Conservation (phyloP, 768 basidiomycete species). For the Lactarius vividus region DNA sequence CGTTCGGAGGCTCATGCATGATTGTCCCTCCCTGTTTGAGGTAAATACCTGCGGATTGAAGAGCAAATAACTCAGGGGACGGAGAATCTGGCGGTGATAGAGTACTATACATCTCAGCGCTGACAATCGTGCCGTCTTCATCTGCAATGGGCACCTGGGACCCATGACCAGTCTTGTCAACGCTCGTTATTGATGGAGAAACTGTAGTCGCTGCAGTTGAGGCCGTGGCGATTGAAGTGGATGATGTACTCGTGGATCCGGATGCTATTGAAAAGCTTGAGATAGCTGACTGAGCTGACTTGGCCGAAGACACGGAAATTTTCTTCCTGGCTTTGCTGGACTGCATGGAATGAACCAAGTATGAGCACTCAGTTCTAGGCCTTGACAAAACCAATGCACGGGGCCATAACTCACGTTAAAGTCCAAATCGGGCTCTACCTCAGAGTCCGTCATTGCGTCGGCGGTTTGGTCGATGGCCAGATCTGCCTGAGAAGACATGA, state of each 20-base stretch:
- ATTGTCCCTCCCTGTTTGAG: slow-evolving; percentile 2
- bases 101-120: neutral
- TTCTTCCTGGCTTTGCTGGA: slow-evolving; percentile 24
- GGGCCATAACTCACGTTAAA: slow-evolving; percentile 21
- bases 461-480: slow-evolving; percentile 2
- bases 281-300: slow-evolving; percentile 10
- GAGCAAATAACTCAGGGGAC: neutral
- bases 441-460: slow-evolving; percentile 24
- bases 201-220: slow-evolving; percentile 21
- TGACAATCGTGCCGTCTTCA: slow-evolving; percentile 7
- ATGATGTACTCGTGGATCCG: slow-evolving; percentile 17
- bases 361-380: neutral
- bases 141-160: slow-evolving; percentile 18
- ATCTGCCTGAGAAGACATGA: slow-evolving; percentile 5
- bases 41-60: slow-evolving; percentile 7
- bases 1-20: neutral
- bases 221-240: slow-evolving; percentile 14
- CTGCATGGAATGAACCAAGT: slow-evolving; percentile 5
- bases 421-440: slow-evolving; percentile 25
- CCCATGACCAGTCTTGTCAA: neutral
- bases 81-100: slow-evolving; percentile 3
- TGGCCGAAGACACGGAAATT: slow-evolving; percentile 17
- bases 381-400: neutral
- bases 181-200: slow-evolving; percentile 13
- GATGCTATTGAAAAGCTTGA: slow-evolving; percentile 17